Percentiles rank a stretch among this genome's conserved stretches.
These are phyloP conservation scores for Zygoascus biomembranicola DNA, from an alignment of 805 yeast genomes.

Conservation along the genomic window DNA sequence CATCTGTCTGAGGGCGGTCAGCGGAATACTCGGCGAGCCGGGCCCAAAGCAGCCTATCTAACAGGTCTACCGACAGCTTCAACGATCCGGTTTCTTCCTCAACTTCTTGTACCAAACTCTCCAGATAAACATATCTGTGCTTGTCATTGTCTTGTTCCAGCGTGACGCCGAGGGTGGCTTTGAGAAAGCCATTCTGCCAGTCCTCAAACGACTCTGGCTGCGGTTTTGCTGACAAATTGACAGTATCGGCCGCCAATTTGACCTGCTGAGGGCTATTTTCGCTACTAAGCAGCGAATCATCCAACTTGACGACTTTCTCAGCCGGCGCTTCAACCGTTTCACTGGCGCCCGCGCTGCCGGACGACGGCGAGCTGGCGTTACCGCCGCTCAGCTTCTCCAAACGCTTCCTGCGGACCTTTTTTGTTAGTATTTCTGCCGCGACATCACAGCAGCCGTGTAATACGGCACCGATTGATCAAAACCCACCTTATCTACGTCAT, in stretches of 20 bases:
- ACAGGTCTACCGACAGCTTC: conserved; percentile 5
- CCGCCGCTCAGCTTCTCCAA: conserved; percentile 1
- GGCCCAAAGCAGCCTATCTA: conserved; percentile 16
- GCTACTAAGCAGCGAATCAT: too few relatives aligned
- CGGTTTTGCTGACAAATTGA: neutral
- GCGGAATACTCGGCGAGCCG: conserved; percentile 11
- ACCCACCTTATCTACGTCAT: neutral
- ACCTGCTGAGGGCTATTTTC: too few relatives aligned
- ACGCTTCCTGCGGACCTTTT: conserved; percentile 1
- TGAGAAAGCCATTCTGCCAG: conserved; percentile 13
- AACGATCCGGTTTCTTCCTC: conserved; percentile 8
- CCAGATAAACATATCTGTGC: conserved; percentile 3
- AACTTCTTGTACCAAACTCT: conserved; percentile 10
- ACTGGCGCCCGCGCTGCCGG: neutral
- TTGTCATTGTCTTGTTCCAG: conserved; percentile 5
- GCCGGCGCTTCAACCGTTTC: neutral
- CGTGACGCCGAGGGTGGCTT: conserved; percentile 13
- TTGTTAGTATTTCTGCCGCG: too few relatives aligned
- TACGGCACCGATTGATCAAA: neutral
- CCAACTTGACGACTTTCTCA: too few relatives aligned
- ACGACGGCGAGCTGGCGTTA: neutral
- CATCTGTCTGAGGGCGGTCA: conserved; percentile 15
- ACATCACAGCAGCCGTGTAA: too few relatives aligned
- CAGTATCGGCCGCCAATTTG: too few relatives aligned
- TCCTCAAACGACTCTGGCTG: conserved; percentile 7